Conservation (phyloP, 176 grass and related monocot species). For the Avena sativa region DNA sequence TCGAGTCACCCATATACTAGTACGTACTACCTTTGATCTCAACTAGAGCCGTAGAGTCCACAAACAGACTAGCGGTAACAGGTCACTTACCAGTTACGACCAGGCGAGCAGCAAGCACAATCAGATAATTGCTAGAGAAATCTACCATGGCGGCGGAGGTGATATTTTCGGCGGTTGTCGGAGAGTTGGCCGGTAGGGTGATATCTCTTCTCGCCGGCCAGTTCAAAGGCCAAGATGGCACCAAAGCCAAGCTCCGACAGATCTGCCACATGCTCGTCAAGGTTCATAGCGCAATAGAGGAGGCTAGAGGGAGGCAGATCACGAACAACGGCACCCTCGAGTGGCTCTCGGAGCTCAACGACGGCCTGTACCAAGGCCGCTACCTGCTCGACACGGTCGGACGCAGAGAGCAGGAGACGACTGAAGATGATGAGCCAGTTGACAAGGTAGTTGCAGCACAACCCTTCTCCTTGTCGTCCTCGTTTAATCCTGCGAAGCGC, state of each 20-base stretch:
- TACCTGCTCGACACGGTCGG: conserved; percentile 36
- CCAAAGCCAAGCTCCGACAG: conserved; percentile 15
- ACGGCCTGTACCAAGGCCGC: background rate
- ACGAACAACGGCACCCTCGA: conserved; percentile 18
- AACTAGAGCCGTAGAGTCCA: background rate
- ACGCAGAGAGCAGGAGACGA: background rate
- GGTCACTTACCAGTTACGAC: background rate
- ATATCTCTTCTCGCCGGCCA: background rate
- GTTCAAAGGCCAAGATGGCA: background rate
- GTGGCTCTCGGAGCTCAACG: conserved; percentile 36
- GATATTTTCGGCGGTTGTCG: conserved; percentile 4
- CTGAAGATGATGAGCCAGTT: background rate
- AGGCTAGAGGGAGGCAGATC: conserved; percentile 40
- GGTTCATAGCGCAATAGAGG: conserved; percentile 39
- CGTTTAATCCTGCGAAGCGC: conserved; percentile 18
- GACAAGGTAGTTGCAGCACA: background rate
- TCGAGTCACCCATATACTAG: background rate
- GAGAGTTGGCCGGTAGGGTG: conserved; percentile 20
- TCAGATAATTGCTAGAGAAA: background rate
- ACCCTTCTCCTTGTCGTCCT: conserved; percentile 27
- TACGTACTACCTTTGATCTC: background rate
- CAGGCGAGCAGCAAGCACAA: background rate
- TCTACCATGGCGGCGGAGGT: conserved; percentile 21
- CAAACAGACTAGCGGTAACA: background rate
- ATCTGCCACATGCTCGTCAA: conserved; percentile 24